Evolutionary conservation across 139 green algal species (phyloP).

Genomic region (Picochlorum sp.): DNA sequence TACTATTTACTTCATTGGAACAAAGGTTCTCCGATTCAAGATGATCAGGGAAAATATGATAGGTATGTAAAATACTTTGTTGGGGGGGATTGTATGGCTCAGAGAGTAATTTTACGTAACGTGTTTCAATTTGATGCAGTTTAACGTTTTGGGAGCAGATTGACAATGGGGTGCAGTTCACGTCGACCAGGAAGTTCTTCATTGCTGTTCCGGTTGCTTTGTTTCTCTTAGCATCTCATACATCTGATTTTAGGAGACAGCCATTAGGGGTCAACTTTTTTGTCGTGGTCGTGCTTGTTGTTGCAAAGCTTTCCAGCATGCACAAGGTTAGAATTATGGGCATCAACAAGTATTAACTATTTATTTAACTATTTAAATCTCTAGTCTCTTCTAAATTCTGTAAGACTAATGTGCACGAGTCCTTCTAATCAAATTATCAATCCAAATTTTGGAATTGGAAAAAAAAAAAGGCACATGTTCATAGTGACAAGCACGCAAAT

Average conservation of each 20-base stretch:
- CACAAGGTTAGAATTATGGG: constrained; percentile 75
- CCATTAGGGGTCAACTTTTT: constrained; percentile 72
- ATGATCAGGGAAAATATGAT: constrained; percentile 75
- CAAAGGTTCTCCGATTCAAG: constrained; percentile 64
- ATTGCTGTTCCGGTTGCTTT: constrained; percentile 64
- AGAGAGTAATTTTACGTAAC: no score
- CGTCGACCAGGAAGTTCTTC: constrained; percentile 80
- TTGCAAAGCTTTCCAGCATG: constrained; percentile 77
- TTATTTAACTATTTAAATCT: not conserved
- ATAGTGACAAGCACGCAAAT: no score
- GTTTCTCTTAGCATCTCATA: constrained; percentile 75
- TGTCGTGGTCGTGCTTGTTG: constrained; percentile 62
- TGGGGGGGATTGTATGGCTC: not conserved
- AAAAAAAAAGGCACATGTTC: no score
- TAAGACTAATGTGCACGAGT: no score
- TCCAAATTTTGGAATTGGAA: no score
- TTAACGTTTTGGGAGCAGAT: constrained; percentile 88
- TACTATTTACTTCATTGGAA: constrained; percentile 84
- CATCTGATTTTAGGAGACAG: constrained; percentile 72
- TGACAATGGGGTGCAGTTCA: constrained; percentile 54
- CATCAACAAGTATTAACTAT: constrained; percentile 52
- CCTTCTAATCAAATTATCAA: no score
- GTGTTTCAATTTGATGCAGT: no score
- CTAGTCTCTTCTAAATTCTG: not conserved
- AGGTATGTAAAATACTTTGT: not conserved